Base-by-base conservation (phyloP, 345 rosid species). In the Firmiana major region DNA sequence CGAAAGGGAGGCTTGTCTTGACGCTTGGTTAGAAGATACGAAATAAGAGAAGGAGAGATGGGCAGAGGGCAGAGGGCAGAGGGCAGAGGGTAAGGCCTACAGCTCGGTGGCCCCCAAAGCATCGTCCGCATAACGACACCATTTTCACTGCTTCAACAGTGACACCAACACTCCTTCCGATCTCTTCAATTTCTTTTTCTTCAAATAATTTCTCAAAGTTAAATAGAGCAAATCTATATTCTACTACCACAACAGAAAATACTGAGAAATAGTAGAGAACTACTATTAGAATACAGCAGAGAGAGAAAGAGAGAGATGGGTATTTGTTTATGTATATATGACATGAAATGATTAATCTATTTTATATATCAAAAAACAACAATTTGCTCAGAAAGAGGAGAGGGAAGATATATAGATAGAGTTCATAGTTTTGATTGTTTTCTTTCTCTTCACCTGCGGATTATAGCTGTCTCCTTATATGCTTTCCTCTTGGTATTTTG, bases 381-480 rank as follows among this genome's bases (percentile, higher is more conserved):
- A 71, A 31, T 19, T 68, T 71, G 60, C 40, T 31, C 62, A 36
- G 45, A 31, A 71, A 28, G 74, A 46, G 43, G 12, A 16, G 42
- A 28, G n/a, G 42, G 8, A 11, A 59, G 13, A 31, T 31, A 31
- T 31, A 11, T 36, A 9, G 63, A 57, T 57, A 57, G 63, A 63
- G 28, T 57, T n/a, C 49, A 24, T 49, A 21, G 19, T 53, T 71
- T 54, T n/a, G 63, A 62, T 48, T 75, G 69, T 74, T 75, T 75
- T 75, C 69, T 75, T 59, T 86, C 82, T 85, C 81, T 83, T 64
- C 74, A 66, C 31, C 82, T 83, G 81, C 86, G 83, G 87, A 82
- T 84, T 78, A 82, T 87, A 83, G 90, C 90, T 85, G 84, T 86
- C 87, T 62, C 55, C 58, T 74, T 62, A 48, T 62, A 26, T 43